These are phyloP conservation scores for Lodderomyces parapsilosis DNA, from an alignment of 1,139 yeast genomes.

Conservation along the genomic window DNA sequence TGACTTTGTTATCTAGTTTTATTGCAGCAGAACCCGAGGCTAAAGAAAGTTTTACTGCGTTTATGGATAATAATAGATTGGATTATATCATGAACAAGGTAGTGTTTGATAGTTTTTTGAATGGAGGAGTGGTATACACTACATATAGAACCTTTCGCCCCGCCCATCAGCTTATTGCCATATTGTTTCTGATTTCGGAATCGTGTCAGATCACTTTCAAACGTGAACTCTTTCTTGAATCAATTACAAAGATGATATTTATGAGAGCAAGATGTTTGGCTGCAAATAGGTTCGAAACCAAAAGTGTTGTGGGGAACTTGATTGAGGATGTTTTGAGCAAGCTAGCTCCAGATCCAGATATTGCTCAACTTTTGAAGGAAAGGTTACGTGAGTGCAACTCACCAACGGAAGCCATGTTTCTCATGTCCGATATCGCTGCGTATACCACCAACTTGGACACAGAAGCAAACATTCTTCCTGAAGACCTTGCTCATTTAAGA, in stretches of 20 bases:
- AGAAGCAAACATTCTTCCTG: background rate
- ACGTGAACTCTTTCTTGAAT: conserved; percentile 1
- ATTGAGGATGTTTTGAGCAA: background rate
- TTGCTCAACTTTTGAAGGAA: background rate
- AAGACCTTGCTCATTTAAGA: background rate
- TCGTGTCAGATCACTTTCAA: background rate
- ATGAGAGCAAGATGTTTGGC: conserved; percentile 2
- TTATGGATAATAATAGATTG: conserved; percentile 5
- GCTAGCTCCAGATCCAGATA: background rate
- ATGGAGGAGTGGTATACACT: background rate
- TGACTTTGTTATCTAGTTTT: background rate
- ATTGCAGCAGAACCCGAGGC: background rate
- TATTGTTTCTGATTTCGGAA: conserved; percentile 1
- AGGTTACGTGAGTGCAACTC: background rate
- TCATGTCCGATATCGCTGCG: conserved; percentile 3
- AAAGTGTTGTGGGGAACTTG: background rate
- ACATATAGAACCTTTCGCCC: background rate
- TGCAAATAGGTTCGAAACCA: conserved; percentile 1
- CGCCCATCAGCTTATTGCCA: background rate
- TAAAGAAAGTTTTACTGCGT: conserved; percentile 2
- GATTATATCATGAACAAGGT: conserved; percentile 3
- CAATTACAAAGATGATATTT: background rate
- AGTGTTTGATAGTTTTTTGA: background rate
- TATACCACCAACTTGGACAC: conserved; percentile 1
- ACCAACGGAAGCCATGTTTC: conserved; percentile 4